Base-by-base conservation (phyloP, 177 flowering plant species). In the Vitis hybrid region DNA sequence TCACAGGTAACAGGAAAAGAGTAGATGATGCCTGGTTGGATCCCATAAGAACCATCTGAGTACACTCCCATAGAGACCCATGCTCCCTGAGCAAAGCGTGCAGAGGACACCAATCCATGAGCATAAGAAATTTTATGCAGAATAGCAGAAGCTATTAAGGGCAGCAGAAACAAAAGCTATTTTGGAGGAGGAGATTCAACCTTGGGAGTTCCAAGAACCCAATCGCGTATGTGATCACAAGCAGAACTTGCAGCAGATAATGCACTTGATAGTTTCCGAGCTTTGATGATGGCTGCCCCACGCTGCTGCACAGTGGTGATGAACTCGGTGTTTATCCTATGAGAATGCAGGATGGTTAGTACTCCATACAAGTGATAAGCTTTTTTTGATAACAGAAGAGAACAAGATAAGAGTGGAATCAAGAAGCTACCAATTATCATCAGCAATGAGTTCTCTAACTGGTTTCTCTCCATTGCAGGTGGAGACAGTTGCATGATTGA, bases 31-130 rank as follows among this genome's bases (percentile, higher is more conserved):
- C 94, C 97, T 16, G 87, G 69, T 56, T 76, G 91, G 26, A 93
- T 81, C 6, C 87, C 88, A 67, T 95, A 95, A 52, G 98, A 95
- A 0, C 99, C 99, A 83, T 93, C 97, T 63, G 97, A 90, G 72
- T 74, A 89, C 15, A 93, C 96, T 65, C 99, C 99, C 99, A 95
- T 93, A 8, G 98, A 95, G 18, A 90, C 93, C 96, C 96, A 93
- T 26, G 87, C 85, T 18, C 92, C 98, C 96, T 93, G 81, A 8
- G 62, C 26, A 5, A 56, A 62, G 69, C 2, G 65, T 15, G 26
- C 52, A 62, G 6, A 66, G 62, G 21, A 53, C 52, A 21, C n/a
- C 57, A 55, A 51, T 21, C 45, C 45, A 33, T 33, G 45, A 33
- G 45, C 45, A 33, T 33, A 33, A 22, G 67, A 22, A 6, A 51